A percentile compares a stretch with the other conserved stretches of the same genome.
Evolutionary conservation across 495 filamentous ascomycete genomes (phyloP).

Genomic region (Xylaria curta): DNA sequence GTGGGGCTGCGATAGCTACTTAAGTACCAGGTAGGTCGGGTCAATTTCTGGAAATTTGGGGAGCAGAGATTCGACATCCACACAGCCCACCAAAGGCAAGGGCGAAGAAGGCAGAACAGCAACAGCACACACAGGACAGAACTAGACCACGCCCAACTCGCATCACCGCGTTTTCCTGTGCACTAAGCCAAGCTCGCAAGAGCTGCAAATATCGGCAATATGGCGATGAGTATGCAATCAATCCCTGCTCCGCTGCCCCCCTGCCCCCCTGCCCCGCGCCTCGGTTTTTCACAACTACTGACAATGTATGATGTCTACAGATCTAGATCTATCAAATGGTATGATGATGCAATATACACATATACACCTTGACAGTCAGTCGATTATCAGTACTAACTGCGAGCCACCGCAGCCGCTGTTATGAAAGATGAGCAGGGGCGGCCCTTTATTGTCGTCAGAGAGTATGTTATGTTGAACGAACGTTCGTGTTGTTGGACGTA

Average conservation of each 20-base stretch:
- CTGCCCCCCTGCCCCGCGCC: slow-evolving; percentile 29
- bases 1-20: slow-evolving; percentile 1
- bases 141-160: neutral
- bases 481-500: neutral
- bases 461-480: slow-evolving; percentile 77
- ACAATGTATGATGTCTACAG: slow-evolving; percentile 36
- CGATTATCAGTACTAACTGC: slow-evolving; percentile 26
- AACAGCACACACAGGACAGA: neutral
- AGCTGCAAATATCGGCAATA: slow-evolving; percentile 40
- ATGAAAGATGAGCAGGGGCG: slow-evolving; percentile 90
- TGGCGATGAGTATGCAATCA: slow-evolving; percentile 52
- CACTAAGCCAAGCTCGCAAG: slow-evolving; percentile 33
- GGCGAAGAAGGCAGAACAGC: neutral
- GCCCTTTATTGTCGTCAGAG: slow-evolving; percentile 97
- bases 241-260: neutral
- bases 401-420: slow-evolving; percentile 53
- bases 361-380: too few species aligned
- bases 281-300: slow-evolving; percentile 31
- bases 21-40: neutral
- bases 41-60: slow-evolving; percentile 26
- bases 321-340: slow-evolving; percentile 60
- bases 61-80: slow-evolving; percentile 23
- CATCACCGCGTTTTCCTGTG: neutral
- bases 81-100: slow-evolving; percentile 27
- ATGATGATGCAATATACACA: slow-evolving; percentile 31